Evolutionary conservation across 2,329 filamentous ascomycete species (phyloP).

Genomic region (Trichophyton rubrum): DNA sequence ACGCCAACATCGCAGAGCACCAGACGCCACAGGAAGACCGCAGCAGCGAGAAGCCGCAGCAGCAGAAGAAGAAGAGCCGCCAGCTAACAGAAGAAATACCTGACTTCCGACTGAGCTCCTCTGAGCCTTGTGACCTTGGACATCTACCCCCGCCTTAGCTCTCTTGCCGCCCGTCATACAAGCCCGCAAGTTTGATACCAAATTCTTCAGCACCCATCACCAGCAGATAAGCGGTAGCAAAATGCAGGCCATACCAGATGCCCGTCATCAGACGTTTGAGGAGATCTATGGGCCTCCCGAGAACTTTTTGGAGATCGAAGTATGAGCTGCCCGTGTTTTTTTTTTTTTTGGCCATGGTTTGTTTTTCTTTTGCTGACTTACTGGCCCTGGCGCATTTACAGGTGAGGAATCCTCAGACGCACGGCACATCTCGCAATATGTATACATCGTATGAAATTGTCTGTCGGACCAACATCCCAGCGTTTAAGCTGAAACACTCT

Average conservation of each 20-base stretch:
- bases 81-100: background rate
- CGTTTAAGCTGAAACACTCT: slow-evolving; percentile 87
- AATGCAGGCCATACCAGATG: slow-evolving; percentile 53
- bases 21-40: background rate
- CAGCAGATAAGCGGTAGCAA: background rate
- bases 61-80: background rate
- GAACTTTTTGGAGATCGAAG: slow-evolving; percentile 98
- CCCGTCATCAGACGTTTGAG: slow-evolving; percentile 88
- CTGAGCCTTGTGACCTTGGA: background rate
- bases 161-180: background rate
- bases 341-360: background rate
- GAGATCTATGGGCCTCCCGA: slow-evolving; percentile 98
- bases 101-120: background rate
- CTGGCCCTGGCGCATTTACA: slow-evolving; percentile 28
- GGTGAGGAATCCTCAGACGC: slow-evolving; percentile 87
- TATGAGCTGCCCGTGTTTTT: background rate
- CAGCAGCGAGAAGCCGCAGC: background rate
- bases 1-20: background rate
- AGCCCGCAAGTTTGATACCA: background rate
- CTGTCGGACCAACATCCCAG: slow-evolving; percentile 95
- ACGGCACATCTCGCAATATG: slow-evolving; percentile 89
- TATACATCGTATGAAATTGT: slow-evolving; percentile 99
- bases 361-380: slow-evolving; percentile 7
- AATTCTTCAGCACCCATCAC: background rate
- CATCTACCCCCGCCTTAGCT: background rate